These are phyloP conservation scores for Apiospora phragmitis DNA, from an alignment of 2,329 filamentous ascomycete species.

Conservation along the genomic window DNA sequence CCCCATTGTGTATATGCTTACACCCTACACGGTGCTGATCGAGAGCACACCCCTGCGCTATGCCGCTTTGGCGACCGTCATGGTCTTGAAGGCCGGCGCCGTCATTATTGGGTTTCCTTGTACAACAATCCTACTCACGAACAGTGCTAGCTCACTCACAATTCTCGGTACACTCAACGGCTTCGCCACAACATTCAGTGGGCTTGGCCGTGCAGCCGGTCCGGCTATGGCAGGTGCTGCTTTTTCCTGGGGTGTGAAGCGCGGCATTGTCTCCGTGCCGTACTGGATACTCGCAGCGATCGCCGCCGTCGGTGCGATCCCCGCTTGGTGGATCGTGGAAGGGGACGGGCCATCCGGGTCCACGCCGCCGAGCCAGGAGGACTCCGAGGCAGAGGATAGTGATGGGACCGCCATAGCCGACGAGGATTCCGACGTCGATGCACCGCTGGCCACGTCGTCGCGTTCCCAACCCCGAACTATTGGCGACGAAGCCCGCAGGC, in stretches of 20 bases:
- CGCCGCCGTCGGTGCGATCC: conserved; percentile 65
- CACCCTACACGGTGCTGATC: conserved; percentile 76
- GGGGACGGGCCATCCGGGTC: conserved; percentile 62
- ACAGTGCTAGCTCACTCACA: conserved; percentile 72
- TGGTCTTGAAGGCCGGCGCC: conserved; percentile 72
- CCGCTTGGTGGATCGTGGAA: conserved; percentile 73
- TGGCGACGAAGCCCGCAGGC: not conserved
- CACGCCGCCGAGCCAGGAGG: conserved; percentile 24
- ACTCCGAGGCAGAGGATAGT: conserved; percentile 28
- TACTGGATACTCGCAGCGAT: conserved; percentile 77
- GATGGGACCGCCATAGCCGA: conserved; percentile 21
- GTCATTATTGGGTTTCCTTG: conserved; percentile 89
- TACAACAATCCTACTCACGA: conserved; percentile 86
- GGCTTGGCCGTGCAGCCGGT: conserved; percentile 76
- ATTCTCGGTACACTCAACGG: conserved; percentile 90
- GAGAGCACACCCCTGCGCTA: conserved; percentile 51
- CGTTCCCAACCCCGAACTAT: conserved; percentile 3
- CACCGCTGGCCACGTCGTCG: not conserved
- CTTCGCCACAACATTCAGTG: conserved; percentile 80
- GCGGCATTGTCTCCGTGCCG: conserved; percentile 74
- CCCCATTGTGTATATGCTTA: conserved; percentile 76
- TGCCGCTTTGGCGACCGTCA: conserved; percentile 62
- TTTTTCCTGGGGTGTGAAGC: conserved; percentile 75
- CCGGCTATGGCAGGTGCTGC: conserved; percentile 72
- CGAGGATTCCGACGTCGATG: not conserved